These are phyloP conservation scores for Trametopsis cervina DNA, from an alignment of 768 basidiomycete species.

Conservation along the genomic window DNA sequence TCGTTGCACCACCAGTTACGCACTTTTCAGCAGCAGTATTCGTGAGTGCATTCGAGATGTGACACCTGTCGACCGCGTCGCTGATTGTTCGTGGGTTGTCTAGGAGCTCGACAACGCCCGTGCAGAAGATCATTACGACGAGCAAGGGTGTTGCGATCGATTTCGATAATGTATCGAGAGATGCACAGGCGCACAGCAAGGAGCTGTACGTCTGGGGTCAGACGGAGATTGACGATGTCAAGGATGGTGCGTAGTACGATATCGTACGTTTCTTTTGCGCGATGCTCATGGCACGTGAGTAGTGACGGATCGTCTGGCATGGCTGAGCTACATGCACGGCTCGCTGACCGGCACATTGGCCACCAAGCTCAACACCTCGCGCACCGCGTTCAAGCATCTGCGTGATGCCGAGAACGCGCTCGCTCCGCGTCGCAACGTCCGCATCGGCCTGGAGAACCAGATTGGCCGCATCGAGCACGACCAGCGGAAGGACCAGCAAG, in stretches of 20 bases:
- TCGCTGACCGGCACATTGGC: slow-evolving; percentile 58
- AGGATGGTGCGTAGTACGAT: slow-evolving; percentile 53
- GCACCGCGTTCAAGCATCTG: slow-evolving; percentile 61
- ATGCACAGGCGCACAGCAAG: slow-evolving; percentile 70
- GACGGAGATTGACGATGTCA: slow-evolving; percentile 59
- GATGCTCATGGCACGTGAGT: slow-evolving; percentile 6
- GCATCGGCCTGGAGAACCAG: slow-evolving; percentile 50
- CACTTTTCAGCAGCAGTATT: slow-evolving; percentile 67
- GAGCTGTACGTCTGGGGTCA: slow-evolving; percentile 86
- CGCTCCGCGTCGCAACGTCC: slow-evolving; percentile 54
- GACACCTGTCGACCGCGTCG: neutral
- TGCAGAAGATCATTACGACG: slow-evolving; percentile 74
- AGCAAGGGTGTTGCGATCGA: slow-evolving; percentile 76
- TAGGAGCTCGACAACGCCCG: slow-evolving; percentile 48
- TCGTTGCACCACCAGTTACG: slow-evolving; percentile 68
- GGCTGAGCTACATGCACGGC: slow-evolving; percentile 72
- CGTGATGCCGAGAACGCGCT: slow-evolving; percentile 63
- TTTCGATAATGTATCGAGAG: slow-evolving; percentile 57
- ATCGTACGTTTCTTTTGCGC: too few species aligned
- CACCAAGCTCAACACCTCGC: slow-evolving; percentile 53
- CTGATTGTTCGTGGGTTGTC: neutral
- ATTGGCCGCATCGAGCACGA: slow-evolving; percentile 61
- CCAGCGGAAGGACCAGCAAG: slow-evolving; percentile 56
- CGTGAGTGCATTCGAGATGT: slow-evolving; percentile 35
- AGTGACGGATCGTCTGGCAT: slow-evolving; percentile 81